phyloP scores from a whole-genome alignment of 108 stramenopile species.

The Cylindrotheca closterium region DNA sequence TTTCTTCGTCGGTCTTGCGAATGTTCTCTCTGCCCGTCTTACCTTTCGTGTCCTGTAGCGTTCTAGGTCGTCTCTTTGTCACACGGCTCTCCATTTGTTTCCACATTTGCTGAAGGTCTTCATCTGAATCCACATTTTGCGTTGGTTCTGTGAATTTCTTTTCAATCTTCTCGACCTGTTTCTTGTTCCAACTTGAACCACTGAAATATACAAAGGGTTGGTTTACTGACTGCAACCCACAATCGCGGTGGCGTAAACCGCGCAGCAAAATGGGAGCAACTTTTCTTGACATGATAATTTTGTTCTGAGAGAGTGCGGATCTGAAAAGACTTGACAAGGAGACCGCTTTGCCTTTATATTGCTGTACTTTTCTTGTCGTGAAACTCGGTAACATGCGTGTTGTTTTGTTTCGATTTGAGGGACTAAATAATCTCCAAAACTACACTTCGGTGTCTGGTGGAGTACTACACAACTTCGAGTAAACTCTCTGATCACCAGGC shows the following conservation, averaged over 20 bases:
- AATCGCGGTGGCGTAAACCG: background rate
- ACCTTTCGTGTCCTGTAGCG: slow-evolving; percentile 52
- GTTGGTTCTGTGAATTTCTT: slow-evolving; percentile 26
- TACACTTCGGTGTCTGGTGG: no score
- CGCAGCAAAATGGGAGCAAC: no score
- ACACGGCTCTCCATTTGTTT: slow-evolving; percentile 87
- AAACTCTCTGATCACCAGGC: no score
- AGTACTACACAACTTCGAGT: no score
- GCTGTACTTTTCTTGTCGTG: no score
- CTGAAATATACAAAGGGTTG: background rate
- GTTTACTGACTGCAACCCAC: background rate
- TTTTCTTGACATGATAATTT: no score
- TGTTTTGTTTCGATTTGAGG: no score
- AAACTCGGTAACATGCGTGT: no score
- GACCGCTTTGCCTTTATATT: no score
- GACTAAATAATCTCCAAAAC: no score
- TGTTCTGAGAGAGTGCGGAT: no score
- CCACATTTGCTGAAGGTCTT: slow-evolving; percentile 90
- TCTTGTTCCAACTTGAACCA: slow-evolving; percentile 37
- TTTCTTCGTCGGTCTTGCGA: slow-evolving; percentile 78
- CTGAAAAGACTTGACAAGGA: no score
- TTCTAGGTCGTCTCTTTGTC: slow-evolving; percentile 53
- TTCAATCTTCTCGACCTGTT: slow-evolving; percentile 40
- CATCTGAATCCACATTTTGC: slow-evolving; percentile 41
- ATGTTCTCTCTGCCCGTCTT: slow-evolving; percentile 73